Evolutionary conservation across 768 basidiomycete species (phyloP).

Genomic region (Naematelia encephala): DNA sequence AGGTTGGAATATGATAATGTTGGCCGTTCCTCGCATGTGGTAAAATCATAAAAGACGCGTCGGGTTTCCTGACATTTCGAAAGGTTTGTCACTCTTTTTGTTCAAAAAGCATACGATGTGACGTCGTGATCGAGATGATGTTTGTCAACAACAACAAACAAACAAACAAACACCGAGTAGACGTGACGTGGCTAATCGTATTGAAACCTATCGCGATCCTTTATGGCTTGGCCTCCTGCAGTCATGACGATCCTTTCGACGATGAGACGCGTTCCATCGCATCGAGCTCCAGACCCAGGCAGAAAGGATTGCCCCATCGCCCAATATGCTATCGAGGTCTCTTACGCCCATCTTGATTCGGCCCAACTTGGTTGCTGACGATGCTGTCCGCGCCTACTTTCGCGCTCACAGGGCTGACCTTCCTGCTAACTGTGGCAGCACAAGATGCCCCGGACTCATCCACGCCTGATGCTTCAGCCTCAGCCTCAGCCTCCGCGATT

Average conservation of each 20-base stretch:
- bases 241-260: not conserved
- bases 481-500: constrained; percentile 7
- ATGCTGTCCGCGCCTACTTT: not conserved
- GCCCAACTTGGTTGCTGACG: not conserved
- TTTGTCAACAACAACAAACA: no score
- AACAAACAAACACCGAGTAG: not conserved
- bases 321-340: no score
- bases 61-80: no score
- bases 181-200: not conserved
- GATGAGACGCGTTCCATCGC: not conserved
- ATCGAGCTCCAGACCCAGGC: no score
- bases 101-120: no score
- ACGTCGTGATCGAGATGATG: no score
- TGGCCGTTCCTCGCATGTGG: no score
- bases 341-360: not conserved
- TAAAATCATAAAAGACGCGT: no score
- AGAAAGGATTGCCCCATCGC: no score
- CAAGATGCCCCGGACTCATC: not conserved
- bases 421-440: not conserved
- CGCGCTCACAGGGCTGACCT: not conserved
- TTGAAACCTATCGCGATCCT: not conserved
- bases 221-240: not conserved
- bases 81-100: no score
- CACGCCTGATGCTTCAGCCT: not conserved
- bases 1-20: no score